Conservation (phyloP, 768 basidiomycete species). For the Rhizopogon rudus region DNA sequence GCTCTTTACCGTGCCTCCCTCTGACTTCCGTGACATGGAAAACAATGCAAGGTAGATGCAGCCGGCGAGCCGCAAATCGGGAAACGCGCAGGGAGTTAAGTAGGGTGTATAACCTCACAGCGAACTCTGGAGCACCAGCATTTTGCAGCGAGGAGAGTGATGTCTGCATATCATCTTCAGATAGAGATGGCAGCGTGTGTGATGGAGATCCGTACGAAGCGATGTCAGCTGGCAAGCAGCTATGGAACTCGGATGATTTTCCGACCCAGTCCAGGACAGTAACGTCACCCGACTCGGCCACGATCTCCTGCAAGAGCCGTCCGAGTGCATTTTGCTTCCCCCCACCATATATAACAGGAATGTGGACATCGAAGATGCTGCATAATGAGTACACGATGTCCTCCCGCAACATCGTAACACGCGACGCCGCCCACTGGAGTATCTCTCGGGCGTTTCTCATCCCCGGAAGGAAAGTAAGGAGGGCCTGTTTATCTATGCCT, state of each 20-base stretch:
- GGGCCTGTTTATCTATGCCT: not conserved
- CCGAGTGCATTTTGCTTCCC: not conserved
- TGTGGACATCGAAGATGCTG: constrained; percentile 4
- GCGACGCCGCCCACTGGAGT: constrained; percentile 9
- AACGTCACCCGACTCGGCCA: not conserved
- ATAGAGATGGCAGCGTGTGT: not conserved
- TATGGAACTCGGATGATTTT: not conserved
- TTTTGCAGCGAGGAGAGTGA: not conserved
- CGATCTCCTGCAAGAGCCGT: not conserved
- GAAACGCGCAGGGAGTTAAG: not conserved
- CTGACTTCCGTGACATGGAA: not conserved
- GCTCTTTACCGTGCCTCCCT: not conserved
- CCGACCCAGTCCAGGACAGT: not conserved
- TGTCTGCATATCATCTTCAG: not conserved
- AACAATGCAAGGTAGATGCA: not conserved
- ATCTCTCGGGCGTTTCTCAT: not conserved
- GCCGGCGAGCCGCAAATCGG: not conserved
- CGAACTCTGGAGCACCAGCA: not conserved
- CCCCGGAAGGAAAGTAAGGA: not conserved
- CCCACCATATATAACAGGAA: constrained; percentile 10
- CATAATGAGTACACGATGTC: constrained; percentile 10
- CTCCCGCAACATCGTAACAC: constrained; percentile 8
- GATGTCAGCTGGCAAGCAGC: not conserved
- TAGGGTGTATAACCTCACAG: not conserved
- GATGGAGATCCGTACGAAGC: not conserved